Conservation (phyloP, 495 filamentous ascomycete species). For the Penicillium longicatenatum region DNA sequence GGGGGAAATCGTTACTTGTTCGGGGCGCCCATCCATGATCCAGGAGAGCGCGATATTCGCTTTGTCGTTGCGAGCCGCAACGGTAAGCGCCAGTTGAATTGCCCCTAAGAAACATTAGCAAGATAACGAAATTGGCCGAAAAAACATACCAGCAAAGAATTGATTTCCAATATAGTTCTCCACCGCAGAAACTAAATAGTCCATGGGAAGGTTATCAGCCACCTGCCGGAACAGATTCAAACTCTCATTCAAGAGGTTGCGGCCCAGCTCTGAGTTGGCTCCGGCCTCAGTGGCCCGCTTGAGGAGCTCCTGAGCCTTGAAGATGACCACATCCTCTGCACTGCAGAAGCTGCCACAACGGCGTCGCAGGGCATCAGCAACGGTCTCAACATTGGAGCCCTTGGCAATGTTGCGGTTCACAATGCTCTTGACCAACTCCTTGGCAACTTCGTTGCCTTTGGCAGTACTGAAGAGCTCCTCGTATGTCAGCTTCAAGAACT, state of each 20-base stretch:
- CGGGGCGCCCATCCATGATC: slow-evolving; percentile 62
- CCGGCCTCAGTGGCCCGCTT: slow-evolving; percentile 81
- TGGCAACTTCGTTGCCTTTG: slow-evolving; percentile 86
- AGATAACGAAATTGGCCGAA: neutral
- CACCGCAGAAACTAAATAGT: slow-evolving; percentile 76
- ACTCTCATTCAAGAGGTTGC: slow-evolving; percentile 84
- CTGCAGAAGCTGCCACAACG: slow-evolving; percentile 96
- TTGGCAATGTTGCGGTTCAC: slow-evolving; percentile 96
- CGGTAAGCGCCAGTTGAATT: slow-evolving; percentile 82
- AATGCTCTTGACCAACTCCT: slow-evolving; percentile 95
- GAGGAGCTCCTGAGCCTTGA: slow-evolving; percentile 94
- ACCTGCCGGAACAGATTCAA: slow-evolving; percentile 86
- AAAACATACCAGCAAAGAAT: slow-evolving; percentile 71
- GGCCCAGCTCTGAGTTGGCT: slow-evolving; percentile 72
- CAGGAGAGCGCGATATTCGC: slow-evolving; percentile 80
- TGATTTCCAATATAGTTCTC: slow-evolving; percentile 74
- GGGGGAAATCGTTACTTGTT: slow-evolving; percentile 40
- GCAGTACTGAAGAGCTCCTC: slow-evolving; percentile 79
- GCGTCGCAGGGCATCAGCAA: slow-evolving; percentile 87
- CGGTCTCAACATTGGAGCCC: slow-evolving; percentile 94
- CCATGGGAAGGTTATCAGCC: slow-evolving; percentile 73
- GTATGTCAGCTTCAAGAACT: slow-evolving; percentile 76
- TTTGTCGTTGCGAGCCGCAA: slow-evolving; percentile 79
- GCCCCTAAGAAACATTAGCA: slow-evolving; percentile 56
- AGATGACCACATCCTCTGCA: slow-evolving; percentile 92